A percentile compares a stretch with the other conserved stretches of the same genome.
Evolutionary conservation across 1,284 basidiomycete species (phyloP).

Genomic region (Moniliophthora roreri): DNA sequence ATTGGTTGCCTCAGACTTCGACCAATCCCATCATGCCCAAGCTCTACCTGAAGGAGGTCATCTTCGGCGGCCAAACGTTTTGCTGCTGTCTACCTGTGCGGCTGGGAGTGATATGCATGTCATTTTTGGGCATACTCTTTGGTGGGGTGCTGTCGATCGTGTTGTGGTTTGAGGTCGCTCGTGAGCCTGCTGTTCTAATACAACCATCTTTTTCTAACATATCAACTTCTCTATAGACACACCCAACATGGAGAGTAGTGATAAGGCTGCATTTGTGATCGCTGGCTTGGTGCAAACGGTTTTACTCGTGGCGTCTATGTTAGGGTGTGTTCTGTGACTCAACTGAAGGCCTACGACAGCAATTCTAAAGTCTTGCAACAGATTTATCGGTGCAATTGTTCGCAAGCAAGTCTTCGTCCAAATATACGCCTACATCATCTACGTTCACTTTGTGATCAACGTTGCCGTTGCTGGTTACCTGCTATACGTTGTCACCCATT

Average conservation of each 20-base stretch:
- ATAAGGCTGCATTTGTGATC: conserved; percentile 44
- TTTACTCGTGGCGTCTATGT: conserved; percentile 48
- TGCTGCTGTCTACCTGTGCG: conserved; percentile 69
- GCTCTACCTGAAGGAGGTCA: conserved; percentile 37
- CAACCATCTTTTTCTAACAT: not conserved
- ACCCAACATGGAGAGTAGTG: conserved; percentile 34
- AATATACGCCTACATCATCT: conserved; percentile 56
- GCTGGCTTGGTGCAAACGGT: conserved; percentile 51
- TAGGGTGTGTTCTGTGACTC: conserved; percentile 43
- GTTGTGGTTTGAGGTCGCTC: conserved; percentile 57
- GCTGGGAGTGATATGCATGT: conserved; percentile 55
- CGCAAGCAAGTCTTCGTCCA: conserved; percentile 60
- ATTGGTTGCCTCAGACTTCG: not conserved
- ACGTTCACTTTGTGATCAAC: conserved; percentile 58
- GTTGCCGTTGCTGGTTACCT: conserved; percentile 52
- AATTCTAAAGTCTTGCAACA: conserved; percentile 20
- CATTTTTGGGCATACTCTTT: conserved; percentile 50
- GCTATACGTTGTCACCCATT: conserved; percentile 46
- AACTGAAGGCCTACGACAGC: not conserved
- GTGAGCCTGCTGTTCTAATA: conserved; percentile 35
- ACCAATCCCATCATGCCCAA: conserved; percentile 17
- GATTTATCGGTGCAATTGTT: conserved; percentile 58
- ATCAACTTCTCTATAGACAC: conserved; percentile 22
- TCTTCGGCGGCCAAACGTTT: conserved; percentile 46
- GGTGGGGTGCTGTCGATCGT: conserved; percentile 49